phyloP scores from a whole-genome alignment of 441 rosid species.

The Adansonia madagascariensis region DNA sequence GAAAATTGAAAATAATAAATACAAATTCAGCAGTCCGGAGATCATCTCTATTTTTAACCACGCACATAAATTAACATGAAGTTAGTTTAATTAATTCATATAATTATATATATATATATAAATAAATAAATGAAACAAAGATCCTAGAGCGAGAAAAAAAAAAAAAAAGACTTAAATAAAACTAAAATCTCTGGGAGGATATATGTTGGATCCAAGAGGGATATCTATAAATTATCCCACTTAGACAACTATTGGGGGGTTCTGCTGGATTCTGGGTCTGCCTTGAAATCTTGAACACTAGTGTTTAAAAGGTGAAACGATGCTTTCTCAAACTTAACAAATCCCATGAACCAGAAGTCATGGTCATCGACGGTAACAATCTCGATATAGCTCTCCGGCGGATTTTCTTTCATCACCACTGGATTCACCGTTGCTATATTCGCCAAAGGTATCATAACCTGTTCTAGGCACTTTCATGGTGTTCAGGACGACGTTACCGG shows the following conservation, averaged over 20 bases:
- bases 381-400: slow-evolving; percentile 71
- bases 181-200: not conserved
- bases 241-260: not conserved
- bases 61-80: not conserved
- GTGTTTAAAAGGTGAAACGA: slow-evolving; percentile 46
- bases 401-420: slow-evolving; percentile 53
- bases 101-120: not conserved
- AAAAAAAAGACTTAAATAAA: not conserved
- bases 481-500: not conserved
- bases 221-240: not conserved
- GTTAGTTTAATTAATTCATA: too few relatives aligned
- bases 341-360: slow-evolving; percentile 93
- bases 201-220: not conserved
- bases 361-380: slow-evolving; percentile 67
- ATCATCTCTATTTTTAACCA: not conserved
- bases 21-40: not conserved
- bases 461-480: slow-evolving; percentile 5
- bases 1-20: not conserved
- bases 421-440: slow-evolving; percentile 53
- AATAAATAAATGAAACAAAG: not conserved
- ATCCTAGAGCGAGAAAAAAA: not conserved
- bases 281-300: slow-evolving; percentile 39
- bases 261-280: slow-evolving; percentile 22
- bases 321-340: slow-evolving; percentile 75
- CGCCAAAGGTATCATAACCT: slow-evolving; percentile 63